Evolutionary conservation across 768 basidiomycete genomes (phyloP), one percentile per base, ranked within the genome.

Genomic region (Amanita rubescens): DNA sequence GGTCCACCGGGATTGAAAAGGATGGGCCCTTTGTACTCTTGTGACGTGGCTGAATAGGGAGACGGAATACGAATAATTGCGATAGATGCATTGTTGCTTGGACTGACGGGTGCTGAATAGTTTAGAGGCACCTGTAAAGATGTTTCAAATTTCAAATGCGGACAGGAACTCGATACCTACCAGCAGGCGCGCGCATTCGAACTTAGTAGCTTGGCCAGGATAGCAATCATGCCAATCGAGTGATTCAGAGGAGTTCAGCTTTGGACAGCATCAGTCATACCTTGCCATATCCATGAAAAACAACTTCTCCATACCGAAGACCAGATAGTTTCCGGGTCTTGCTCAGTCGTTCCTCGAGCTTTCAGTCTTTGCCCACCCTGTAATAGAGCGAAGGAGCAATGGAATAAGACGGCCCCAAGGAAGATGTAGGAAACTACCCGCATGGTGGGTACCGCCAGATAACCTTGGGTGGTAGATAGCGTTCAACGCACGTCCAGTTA

Each of bases 21-120:
- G 27, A 30, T 3, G 1, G 75, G 75, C 0, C 77, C 77, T 22
- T 69, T 69, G 55, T 76, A 77, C 5, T 63, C 57, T 3, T 60
- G 54, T 0, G 67, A 66, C 14, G 42, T 54, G 1, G 49, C 38
- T 1, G 64, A 57, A 0, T 73, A 52, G 1, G 65, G 52, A 9
- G 76, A 68, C 2, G 72, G 72, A 30, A 69, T 64, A n/a, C 74
- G 69, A 15, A 71, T 67, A 8, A 78, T 53, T 0, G 76, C 78
- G 24, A 78, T 73, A 20, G 63, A 61, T 1, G 72, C 75, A 51
- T 67, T 64, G 17, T 57, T 64, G 7, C n/a, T 27, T 19, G 30
- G 5, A 7, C 71, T 71, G 15, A 60, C 34, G 2, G 74, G 71
- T 3, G 73, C 64, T 1, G 70, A 70, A 47, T 80, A 72, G 55